Evolutionary conservation across 768 basidiomycete genomes (phyloP), one percentile per base, ranked within the genome.

Genomic region (Mrakia frigida): DNA sequence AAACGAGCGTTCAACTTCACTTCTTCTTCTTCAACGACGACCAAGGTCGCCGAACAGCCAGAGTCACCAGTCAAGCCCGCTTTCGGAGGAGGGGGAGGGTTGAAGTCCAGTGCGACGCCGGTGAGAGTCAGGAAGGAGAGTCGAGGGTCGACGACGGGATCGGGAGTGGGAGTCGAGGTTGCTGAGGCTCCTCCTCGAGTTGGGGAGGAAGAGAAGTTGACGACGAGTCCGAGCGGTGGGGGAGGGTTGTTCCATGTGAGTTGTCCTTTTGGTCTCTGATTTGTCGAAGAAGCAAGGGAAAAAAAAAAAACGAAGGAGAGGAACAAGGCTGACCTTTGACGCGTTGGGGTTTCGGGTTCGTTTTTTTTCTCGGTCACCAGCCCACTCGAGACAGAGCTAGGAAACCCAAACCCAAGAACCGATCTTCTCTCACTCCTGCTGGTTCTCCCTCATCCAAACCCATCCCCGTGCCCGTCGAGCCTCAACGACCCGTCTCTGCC

Each of bases 321-420:
- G n/a, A n/a, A n/a, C n/a, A n/a, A n/a, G n/a, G n/a, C n/a, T n/a
- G n/a, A n/a, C n/a, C n/a, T n/a, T n/a, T n/a, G n/a, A n/a, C n/a
- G n/a, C n/a, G n/a, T n/a, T n/a, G n/a, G n/a, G n/a, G n/a, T 50
- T 43, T 68, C 25, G 16, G n/a, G n/a, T n/a, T n/a, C 41, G 23
- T 41, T 23, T 37, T 6, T 33, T 37, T 25, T 69, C 39, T n/a
- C 39, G 63, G 6, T 31, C 43, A 43, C 10, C 41, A 70, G 70
- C 70, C 70, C 13, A 70, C 70, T 35, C 70, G 70, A 21, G 70
- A 70, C 33, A n/a, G 70, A 70, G 70, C 70, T 11, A 21, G 43
- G 2, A 70, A 70, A 35, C 70, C 70, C 23, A 70, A 70, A 35
- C 50, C 39, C 39, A 46, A 23, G 50, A 70, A 37, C 21, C 61